phyloP scores from a whole-genome alignment of 2,329 filamentous ascomycete genomes.

The Alternaria ventricosa region DNA sequence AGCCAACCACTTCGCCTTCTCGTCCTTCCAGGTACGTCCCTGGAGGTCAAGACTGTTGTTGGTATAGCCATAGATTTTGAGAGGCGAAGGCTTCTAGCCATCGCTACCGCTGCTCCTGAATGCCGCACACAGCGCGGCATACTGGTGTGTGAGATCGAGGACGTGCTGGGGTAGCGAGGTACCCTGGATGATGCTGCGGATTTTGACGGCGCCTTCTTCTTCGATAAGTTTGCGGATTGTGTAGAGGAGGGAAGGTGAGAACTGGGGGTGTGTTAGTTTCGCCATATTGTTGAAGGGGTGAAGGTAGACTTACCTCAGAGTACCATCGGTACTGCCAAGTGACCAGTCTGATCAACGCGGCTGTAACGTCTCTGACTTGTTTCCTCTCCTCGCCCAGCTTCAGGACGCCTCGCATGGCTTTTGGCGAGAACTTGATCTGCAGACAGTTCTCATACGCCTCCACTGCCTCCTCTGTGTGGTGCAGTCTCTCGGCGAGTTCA shows the following conservation, averaged over 20 bases:
- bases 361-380: slow-evolving; percentile 81
- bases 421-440: slow-evolving; percentile 87
- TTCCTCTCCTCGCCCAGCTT: slow-evolving; percentile 78
- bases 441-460: slow-evolving; percentile 93
- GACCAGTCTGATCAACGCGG: slow-evolving; percentile 86
- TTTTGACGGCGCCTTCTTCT: slow-evolving; percentile 96
- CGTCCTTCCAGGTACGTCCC: background rate
- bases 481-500: slow-evolving; percentile 87
- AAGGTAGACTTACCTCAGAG: slow-evolving; percentile 70
- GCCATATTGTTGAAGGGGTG: too few relatives aligned
- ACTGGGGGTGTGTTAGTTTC: slow-evolving; percentile 56
- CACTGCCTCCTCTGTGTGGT: slow-evolving; percentile 88
- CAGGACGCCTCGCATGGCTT: slow-evolving; percentile 85
- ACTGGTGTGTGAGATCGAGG: slow-evolving; percentile 93
- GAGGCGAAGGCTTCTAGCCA: slow-evolving; percentile 58
- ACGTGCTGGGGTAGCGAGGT: slow-evolving; percentile 93
- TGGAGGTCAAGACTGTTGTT: slow-evolving; percentile 3
- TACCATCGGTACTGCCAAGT: slow-evolving; percentile 99
- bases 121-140: slow-evolving; percentile 90
- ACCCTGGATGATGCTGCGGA: slow-evolving; percentile 95
- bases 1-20: background rate
- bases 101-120: slow-evolving; percentile 95
- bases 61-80: slow-evolving; percentile 20
- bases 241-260: slow-evolving; percentile 88
- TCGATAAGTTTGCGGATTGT: slow-evolving; percentile 92